phyloP scores from a whole-genome alignment of 495 filamentous ascomycete species.

The Penicillium desertorum region DNA sequence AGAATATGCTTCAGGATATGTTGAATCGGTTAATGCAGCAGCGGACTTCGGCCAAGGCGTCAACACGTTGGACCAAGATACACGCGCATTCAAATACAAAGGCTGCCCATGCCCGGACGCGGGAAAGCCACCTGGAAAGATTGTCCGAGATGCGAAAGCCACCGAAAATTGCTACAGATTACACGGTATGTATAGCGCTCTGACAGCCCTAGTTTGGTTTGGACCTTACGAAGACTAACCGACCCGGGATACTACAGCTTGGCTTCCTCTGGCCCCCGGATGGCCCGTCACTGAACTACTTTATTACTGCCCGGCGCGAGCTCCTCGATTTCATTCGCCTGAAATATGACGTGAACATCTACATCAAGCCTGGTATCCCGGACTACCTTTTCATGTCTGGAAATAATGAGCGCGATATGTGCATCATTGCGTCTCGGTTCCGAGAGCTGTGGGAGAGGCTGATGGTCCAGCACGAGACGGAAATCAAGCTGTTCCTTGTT shows the following conservation, averaged over 20 bases:
- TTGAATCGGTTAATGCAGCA: background rate
- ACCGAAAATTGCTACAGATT: background rate
- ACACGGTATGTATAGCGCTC: background rate
- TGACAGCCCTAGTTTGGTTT: too few species aligned
- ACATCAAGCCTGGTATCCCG: background rate
- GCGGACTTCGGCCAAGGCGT: background rate
- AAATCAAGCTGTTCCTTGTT: slow-evolving; percentile 4
- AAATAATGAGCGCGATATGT: background rate
- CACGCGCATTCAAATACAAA: slow-evolving; percentile 1
- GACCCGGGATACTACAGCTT: background rate
- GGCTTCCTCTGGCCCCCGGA: background rate
- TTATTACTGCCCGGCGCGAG: background rate
- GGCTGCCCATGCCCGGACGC: background rate
- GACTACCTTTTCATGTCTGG: slow-evolving; percentile 6
- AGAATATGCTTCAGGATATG: slow-evolving; percentile 2
- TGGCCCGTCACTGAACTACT: slow-evolving; percentile 2
- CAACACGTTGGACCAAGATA: background rate
- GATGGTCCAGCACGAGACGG: slow-evolving; percentile 3
- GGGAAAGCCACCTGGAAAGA: background rate
- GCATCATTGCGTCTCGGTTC: background rate
- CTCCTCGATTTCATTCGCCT: background rate
- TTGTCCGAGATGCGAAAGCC: background rate
- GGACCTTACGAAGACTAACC: background rate
- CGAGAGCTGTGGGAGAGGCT: slow-evolving; percentile 3
- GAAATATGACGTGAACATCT: slow-evolving; percentile 2